phyloP scores from a whole-genome alignment of 768 basidiomycete genomes.

The Sarcodon aspratus region DNA sequence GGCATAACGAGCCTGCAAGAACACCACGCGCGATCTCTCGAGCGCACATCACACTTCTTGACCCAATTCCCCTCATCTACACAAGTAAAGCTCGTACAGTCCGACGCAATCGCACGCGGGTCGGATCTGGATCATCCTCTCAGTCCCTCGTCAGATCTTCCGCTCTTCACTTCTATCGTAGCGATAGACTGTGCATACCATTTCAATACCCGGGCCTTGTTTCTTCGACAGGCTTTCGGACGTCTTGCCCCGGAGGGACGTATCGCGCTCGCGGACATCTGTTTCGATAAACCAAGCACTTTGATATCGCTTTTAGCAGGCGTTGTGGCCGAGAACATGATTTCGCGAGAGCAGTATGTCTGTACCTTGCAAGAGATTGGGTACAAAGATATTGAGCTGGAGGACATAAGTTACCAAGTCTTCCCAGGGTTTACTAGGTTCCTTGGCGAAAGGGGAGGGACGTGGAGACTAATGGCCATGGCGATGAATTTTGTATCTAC shows the following conservation, averaged over 20 bases:
- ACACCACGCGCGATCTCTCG: slow-evolving; percentile 35
- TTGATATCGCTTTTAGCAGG: slow-evolving; percentile 11
- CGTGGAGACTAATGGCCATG: slow-evolving; percentile 33
- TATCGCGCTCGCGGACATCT: slow-evolving; percentile 53
- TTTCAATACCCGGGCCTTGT: slow-evolving; percentile 38
- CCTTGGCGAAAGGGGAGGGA: slow-evolving; percentile 27
- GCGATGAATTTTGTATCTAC: slow-evolving; percentile 24
- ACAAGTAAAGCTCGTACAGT: slow-evolving; percentile 28
- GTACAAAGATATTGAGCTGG: slow-evolving; percentile 37
- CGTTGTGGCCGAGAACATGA: slow-evolving; percentile 39
- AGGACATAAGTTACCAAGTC: slow-evolving; percentile 46
- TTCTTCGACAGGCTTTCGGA: slow-evolving; percentile 37
- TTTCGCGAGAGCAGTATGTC: slow-evolving; percentile 34
- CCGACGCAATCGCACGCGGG: slow-evolving; percentile 38
- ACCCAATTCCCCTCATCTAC: slow-evolving; percentile 7
- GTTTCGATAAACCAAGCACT: slow-evolving; percentile 23
- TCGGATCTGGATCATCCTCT: slow-evolving; percentile 30
- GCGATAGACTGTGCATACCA: slow-evolving; percentile 66
- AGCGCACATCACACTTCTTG: slow-evolving; percentile 15
- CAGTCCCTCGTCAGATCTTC: slow-evolving; percentile 17
- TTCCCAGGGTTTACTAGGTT: slow-evolving; percentile 47
- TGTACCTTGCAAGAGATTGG: slow-evolving; percentile 35
- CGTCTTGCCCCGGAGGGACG: slow-evolving; percentile 38
- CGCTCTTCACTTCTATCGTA: slow-evolving; percentile 36
- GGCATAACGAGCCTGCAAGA: slow-evolving; percentile 45